phyloP scores from a whole-genome alignment of 768 basidiomycete genomes.

The Hygrophoropsis aurantiaca region DNA sequence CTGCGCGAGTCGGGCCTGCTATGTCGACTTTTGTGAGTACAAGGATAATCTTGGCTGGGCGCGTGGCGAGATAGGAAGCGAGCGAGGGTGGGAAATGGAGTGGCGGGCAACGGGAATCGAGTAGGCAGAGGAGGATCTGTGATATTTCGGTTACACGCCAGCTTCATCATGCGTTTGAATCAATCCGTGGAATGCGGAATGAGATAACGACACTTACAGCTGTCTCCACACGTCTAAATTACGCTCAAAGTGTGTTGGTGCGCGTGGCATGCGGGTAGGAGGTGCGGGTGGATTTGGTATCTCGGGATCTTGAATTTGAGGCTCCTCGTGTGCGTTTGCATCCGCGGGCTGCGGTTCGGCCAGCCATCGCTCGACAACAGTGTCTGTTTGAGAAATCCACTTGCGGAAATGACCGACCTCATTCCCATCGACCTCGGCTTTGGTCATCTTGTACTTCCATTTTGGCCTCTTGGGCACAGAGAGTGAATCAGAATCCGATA shows the following conservation, averaged over 20 bases:
- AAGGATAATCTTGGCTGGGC: conserved; percentile 46
- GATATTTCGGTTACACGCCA: conserved; percentile 95
- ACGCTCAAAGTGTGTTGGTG: conserved; percentile 81
- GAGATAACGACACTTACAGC: conserved; percentile 50
- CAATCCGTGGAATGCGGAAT: too few relatives aligned
- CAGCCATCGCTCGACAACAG: conserved; percentile 53
- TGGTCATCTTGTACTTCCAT: conserved; percentile 85
- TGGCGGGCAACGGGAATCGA: conserved; percentile 88
- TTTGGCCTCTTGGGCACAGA: conserved; percentile 68
- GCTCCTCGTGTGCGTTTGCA: conserved; percentile 5
- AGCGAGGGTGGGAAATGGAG: conserved; percentile 87
- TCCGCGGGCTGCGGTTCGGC: conserved; percentile 17
- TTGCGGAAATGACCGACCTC: conserved; percentile 82
- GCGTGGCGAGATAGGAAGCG: conserved; percentile 50
- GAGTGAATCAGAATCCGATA: conserved; percentile 6
- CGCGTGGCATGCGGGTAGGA: conserved; percentile 45
- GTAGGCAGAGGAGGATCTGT: conserved; percentile 81
- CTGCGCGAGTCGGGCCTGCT: conserved; percentile 60
- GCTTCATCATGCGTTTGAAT: conserved; percentile 35
- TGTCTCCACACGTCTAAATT: conserved; percentile 96
- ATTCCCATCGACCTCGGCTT: conserved; percentile 86
- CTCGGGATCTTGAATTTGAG: conserved; percentile 1
- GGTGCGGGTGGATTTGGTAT: conserved; percentile 5
- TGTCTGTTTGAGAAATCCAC: conserved; percentile 73
- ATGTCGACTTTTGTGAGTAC: conserved; percentile 91